Conservation (phyloP, 345 rosid species). For the Laguncularia racemosa region DNA sequence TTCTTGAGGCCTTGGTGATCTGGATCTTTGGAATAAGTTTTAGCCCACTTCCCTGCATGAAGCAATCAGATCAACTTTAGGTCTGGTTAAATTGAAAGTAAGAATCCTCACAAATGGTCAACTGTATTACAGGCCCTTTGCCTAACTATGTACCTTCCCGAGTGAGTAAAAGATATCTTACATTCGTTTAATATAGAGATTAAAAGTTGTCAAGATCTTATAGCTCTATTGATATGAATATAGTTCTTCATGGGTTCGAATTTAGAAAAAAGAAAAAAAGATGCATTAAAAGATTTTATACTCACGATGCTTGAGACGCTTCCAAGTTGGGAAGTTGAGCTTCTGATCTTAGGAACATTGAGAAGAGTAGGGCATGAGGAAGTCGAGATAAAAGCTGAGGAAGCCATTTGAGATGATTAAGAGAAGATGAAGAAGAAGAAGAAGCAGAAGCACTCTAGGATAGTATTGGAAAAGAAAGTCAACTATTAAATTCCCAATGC, state of each 20-base stretch:
- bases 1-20: slow-evolving; percentile 16
- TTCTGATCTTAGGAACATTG: slow-evolving; percentile 2
- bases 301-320: slow-evolving; percentile 9
- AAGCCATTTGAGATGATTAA: slow-evolving; percentile 3
- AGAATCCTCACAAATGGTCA: no score
- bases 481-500: neutral
- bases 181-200: no score
- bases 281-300: neutral
- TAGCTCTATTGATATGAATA: no score
- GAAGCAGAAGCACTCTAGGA: neutral
- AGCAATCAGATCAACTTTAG: no score
- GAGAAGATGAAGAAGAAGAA: no score
- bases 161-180: no score
- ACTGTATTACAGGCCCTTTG: no score
- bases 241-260: no score
- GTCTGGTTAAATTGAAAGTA: no score
- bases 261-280: neutral
- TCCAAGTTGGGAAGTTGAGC: neutral
- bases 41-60: slow-evolving; percentile 33
- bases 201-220: no score
- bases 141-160: no score
- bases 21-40: slow-evolving; percentile 23
- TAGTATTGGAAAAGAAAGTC: neutral
- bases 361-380: neutral
- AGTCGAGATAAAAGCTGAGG: slow-evolving; percentile 1